phyloP scores from a whole-genome alignment of 192 early-diverging fungal genomes.

The Coemansia sp. region DNA sequence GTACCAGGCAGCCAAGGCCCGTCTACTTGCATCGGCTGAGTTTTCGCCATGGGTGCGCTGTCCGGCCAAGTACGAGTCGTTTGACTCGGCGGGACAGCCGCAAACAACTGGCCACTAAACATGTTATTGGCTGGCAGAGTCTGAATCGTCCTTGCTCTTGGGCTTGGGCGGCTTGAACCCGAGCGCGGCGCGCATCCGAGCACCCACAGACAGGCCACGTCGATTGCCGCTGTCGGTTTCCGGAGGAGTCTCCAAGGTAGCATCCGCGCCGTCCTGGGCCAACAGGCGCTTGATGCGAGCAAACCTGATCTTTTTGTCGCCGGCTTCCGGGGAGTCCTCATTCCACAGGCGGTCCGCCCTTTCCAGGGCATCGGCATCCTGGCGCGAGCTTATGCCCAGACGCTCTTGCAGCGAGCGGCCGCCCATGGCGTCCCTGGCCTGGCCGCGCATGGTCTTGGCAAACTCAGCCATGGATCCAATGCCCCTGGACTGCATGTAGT shows the following conservation, averaged over 20 bases:
- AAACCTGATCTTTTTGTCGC: constrained; percentile 31
- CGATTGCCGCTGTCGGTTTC: background rate
- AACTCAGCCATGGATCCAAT: constrained; percentile 10
- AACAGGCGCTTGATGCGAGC: constrained; percentile 22
- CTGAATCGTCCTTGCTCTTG: background rate
- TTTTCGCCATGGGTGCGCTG: constrained; percentile 31
- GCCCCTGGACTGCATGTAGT: constrained; percentile 30
- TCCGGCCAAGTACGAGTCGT: constrained; percentile 19
- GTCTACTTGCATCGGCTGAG: constrained; percentile 3
- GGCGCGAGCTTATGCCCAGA: background rate
- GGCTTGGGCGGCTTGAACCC: constrained; percentile 19
- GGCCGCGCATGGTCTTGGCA: constrained; percentile 12
- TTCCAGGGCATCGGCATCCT: constrained; percentile 15
- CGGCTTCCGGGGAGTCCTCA: constrained; percentile 6
- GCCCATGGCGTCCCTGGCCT: background rate
- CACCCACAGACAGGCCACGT: constrained; percentile 24
- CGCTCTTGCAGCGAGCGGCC: constrained; percentile 17
- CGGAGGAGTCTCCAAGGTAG: too few species aligned
- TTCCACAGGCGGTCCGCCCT: constrained; percentile 14
- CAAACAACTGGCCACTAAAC: background rate
- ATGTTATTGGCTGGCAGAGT: background rate
- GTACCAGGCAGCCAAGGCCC: constrained; percentile 22
- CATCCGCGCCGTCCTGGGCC: background rate
- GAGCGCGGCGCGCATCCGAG: constrained; percentile 29
- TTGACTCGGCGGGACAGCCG: background rate